Percentiles rank a stretch among this genome's conserved stretches.
phyloP scores from a whole-genome alignment of 768 basidiomycete species.

The Lactifluus rugatus region DNA sequence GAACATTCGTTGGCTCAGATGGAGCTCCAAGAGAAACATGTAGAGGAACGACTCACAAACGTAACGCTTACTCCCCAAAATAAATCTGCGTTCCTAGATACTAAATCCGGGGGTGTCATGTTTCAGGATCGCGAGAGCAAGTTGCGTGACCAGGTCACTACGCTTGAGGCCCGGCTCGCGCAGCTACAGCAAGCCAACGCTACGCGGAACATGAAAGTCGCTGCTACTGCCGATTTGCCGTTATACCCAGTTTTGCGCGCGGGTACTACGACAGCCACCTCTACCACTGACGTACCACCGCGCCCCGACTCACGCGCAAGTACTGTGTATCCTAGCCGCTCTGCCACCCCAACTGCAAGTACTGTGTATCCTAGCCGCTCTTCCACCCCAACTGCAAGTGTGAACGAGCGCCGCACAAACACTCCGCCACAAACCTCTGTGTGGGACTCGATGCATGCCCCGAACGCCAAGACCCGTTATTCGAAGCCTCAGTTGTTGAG shows the following conservation, averaged over 20 bases:
- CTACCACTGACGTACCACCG: constrained; percentile 32
- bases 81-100: not conserved
- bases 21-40: constrained; percentile 70
- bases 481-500: constrained; percentile 17
- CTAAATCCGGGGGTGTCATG: not conserved
- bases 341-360: constrained; percentile 52
- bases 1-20: constrained; percentile 58
- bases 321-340: constrained; percentile 46
- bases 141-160: constrained; percentile 54
- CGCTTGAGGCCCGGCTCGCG: constrained; percentile 49
- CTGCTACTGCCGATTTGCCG: not conserved
- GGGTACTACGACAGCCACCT: not conserved
- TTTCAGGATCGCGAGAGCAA: constrained; percentile 61
- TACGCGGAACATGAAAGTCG: constrained; percentile 34
- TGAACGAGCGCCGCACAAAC: constrained; percentile 32
- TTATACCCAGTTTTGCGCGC: not conserved
- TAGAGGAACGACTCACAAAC: constrained; percentile 55
- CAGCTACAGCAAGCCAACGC: constrained; percentile 54
- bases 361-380: constrained; percentile 47
- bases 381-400: constrained; percentile 38
- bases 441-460: constrained; percentile 64
- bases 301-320: constrained; percentile 74
- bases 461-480: not conserved
- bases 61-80: constrained; percentile 30
- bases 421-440: constrained; percentile 52